These are phyloP conservation scores for Bryoglossum gracile DNA, from an alignment of 495 filamentous ascomycete genomes.

Conservation along the genomic window DNA sequence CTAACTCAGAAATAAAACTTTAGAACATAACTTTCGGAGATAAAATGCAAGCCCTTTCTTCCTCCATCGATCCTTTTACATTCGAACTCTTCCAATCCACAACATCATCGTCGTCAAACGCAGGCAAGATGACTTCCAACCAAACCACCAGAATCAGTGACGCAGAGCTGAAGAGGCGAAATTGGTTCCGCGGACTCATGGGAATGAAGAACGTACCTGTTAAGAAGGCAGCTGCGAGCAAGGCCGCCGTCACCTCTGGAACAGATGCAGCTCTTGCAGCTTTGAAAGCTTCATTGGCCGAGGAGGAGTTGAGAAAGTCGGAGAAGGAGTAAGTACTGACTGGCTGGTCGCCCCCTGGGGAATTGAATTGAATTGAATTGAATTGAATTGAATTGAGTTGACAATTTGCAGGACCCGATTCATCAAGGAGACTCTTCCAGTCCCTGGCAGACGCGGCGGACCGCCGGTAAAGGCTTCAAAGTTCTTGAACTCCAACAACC, in stretches of 20 bases:
- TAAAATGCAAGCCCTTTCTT: conserved; percentile 22
- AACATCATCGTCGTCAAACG: background rate
- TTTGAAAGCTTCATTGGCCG: conserved; percentile 34
- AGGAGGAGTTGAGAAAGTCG: conserved; percentile 32
- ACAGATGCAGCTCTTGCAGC: conserved; percentile 30
- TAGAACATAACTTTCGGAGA: conserved; percentile 46
- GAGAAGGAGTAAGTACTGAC: conserved; percentile 54
- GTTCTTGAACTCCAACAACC: conserved; percentile 36
- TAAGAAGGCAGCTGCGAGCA: too few species aligned
- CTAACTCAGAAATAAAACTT: conserved; percentile 6
- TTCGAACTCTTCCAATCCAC: conserved; percentile 16
- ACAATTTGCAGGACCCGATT: conserved; percentile 26
- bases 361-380: too few species aligned
- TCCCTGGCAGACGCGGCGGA: conserved; percentile 27
- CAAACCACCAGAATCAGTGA: too few species aligned
- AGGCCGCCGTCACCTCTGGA: too few species aligned
- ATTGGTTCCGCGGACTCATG: too few species aligned
- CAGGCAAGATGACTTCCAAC: background rate
- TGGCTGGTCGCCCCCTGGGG: too few species aligned
- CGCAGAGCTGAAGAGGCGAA: too few species aligned
- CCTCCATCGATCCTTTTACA: conserved; percentile 4
- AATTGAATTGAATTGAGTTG: too few species aligned
- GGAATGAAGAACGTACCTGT: too few species aligned
- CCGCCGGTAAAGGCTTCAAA: conserved; percentile 24
- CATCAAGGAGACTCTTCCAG: conserved; percentile 27